Evolutionary conservation across 306 rosid species (phyloP).

Genomic region (Cucurbita moschata): DNA sequence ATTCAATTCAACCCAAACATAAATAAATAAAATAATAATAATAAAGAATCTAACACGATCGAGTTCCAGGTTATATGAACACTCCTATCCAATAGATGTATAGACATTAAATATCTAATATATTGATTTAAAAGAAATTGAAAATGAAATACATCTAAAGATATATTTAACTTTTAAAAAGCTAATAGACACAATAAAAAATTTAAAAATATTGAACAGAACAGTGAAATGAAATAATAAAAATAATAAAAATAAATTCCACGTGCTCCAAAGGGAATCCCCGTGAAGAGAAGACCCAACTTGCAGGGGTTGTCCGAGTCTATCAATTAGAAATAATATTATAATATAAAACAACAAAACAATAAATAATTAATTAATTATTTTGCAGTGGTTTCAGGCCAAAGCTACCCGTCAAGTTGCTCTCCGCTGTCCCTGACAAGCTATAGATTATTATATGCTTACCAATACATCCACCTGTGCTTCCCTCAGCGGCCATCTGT

Average conservation of each 20-base stretch:
- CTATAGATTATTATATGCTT: not conserved
- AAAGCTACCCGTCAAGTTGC: slow-evolving; percentile 5
- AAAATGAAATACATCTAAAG: too few relatives aligned
- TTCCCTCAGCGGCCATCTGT: slow-evolving; percentile 11
- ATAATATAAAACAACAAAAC: not conserved
- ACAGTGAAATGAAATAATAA: too few relatives aligned
- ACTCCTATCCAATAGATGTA: too few relatives aligned
- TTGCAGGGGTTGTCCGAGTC: not conserved
- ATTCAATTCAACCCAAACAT: too few relatives aligned
- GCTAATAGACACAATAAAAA: too few relatives aligned
- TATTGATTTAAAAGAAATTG: too few relatives aligned
- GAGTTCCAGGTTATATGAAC: too few relatives aligned
- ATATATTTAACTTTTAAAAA: too few relatives aligned
- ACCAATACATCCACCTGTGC: slow-evolving; percentile 7
- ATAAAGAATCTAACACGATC: too few relatives aligned
- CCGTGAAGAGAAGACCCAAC: not conserved
- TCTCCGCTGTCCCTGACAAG: not conserved
- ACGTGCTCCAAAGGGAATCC: not conserved
- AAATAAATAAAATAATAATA: too few relatives aligned
- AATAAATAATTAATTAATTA: not conserved
- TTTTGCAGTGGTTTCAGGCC: not conserved
- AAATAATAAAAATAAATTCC: not conserved
- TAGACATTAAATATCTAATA: too few relatives aligned
- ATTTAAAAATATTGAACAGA: too few relatives aligned
- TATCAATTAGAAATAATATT: not conserved